Base-by-base conservation (phyloP, 2,329 filamentous ascomycete genomes). In the Fusarium sp. region DNA sequence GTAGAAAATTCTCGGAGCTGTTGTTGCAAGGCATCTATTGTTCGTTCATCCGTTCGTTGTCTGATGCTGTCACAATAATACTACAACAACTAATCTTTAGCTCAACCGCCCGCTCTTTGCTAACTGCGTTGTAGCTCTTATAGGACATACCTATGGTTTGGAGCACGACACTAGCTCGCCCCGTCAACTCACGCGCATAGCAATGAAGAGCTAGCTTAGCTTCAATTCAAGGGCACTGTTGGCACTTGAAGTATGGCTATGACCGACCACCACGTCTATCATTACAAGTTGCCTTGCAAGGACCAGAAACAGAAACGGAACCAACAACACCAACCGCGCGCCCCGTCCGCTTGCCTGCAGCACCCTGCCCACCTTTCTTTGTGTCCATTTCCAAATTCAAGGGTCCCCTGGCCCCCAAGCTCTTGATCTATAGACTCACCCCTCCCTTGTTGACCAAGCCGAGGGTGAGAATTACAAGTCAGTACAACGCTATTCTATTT, bases 291-390 rank as follows among this genome's bases (percentile, higher is more conserved):
- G 34, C 34, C 50, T 52, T 40, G 50, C 50, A 53, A 27, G 50
- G 50, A 43, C 50, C 50, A 53, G 34, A 53, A 43, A 43, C 32
- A 53, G 50, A 53, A 53, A 53, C 50, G 46, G 29, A 54, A 43
- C 56, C 25, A 58, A 40, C 66, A 68, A 52, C 63, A 71, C 64
- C 69, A 71, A 71, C 69, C 68, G 69, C 69, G 69, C 69, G 68
- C 68, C 68, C 68, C 68, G 49, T 70, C 69, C 57, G 46, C 68
- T 66, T 57, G 69, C 65, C 53, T 56, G 46, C 68, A 53, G 50
- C 50, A 53, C 50, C 24, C 32, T 29, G 40, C 50, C 50, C 64
- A 71, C 63, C 47, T 63, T 46, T 64, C 53, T 47, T 61, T 68
- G 59, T 60, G 29, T 59, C 45, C 53, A 40, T 65, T 52, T 55